Base-by-base conservation (phyloP, 129 eudicot genomes). In the Silybum marianum region DNA sequence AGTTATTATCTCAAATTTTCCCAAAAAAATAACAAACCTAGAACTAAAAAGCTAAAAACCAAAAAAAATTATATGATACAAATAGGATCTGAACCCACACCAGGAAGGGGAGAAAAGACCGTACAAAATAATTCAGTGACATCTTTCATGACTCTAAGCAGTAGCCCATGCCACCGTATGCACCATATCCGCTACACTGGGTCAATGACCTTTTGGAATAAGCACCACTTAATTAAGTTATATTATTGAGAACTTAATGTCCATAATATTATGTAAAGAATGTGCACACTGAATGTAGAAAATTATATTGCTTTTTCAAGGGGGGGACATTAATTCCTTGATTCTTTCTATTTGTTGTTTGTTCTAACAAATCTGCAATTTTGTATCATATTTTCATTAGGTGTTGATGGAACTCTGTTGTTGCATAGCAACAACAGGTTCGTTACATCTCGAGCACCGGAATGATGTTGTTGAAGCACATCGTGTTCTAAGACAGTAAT, bases 401-500 rank as follows among this genome's bases (percentile, higher is more conserved):
- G 63, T 71, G 81, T 40, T 83, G 24, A 30, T 23, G 13, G 87
- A 80, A 69, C 87, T 91, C 77, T 77, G 87, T 74, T 97, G 91
- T 79, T 91, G 98, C 95, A 93, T 91, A 22, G 98, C 99, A 74
- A 90, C 91, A 75, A 96, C 98, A 2, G 98, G 93, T 81, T 93
- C 93, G 46, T 83, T 91, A 68, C 99, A 93, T 74, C 99, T 87
- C 23, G 91, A 73, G 88, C 98, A 96, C 85, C 97, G 81, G 79
- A 96, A 96, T 10, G 97, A 84, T 48, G 88, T 85, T 73, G 93
- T 44, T 23, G 97, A 92, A 36, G 95, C 91, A 79, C 99, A 96
- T 69, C 98, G 86, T 71, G 99, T 96, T 88, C 90, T 91, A 83
- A 96, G 99, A 83, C 99, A 96, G 48, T 93, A 96, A 73, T 96